phyloP scores from a whole-genome alignment of 495 filamentous ascomycete species.

The Aspergillus homomorphus region DNA sequence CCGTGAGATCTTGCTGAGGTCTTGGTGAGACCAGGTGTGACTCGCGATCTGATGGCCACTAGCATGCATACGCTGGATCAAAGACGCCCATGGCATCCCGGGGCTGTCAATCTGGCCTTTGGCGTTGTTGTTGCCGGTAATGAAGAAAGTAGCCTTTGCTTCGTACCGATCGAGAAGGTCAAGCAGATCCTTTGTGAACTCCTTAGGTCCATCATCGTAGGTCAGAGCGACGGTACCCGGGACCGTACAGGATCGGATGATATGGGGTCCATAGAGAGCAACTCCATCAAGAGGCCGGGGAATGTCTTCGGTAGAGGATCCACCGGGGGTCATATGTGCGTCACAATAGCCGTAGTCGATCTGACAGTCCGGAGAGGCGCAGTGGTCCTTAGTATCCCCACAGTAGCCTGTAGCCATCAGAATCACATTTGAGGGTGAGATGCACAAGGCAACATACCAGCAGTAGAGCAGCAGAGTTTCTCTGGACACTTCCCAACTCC shows the following conservation, averaged over 20 bases:
- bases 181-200: constrained; percentile 66
- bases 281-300: constrained; percentile 56
- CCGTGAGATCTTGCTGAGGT: constrained; percentile 58
- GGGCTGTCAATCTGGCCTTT: constrained; percentile 69
- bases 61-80: constrained; percentile 66
- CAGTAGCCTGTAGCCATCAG: constrained; percentile 46
- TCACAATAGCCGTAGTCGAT: constrained; percentile 68
- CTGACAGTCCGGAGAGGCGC: constrained; percentile 66
- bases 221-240: constrained; percentile 68
- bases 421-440: neutral
- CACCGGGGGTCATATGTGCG: constrained; percentile 60
- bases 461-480: constrained; percentile 61
- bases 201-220: constrained; percentile 73
- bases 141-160: constrained; percentile 75
- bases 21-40: constrained; percentile 82
- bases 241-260: constrained; percentile 64
- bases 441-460: constrained; percentile 45
- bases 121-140: constrained; percentile 70
- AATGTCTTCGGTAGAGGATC: constrained; percentile 57
- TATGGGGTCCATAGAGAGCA: constrained; percentile 57
- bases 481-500: constrained; percentile 49
- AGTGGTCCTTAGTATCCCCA: constrained; percentile 59
- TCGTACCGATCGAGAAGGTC: constrained; percentile 63
- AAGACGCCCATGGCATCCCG: constrained; percentile 50
- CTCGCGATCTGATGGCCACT: constrained; percentile 80